Base-by-base conservation (phyloP, 1,139 yeast species). In the Candida sp. region DNA sequence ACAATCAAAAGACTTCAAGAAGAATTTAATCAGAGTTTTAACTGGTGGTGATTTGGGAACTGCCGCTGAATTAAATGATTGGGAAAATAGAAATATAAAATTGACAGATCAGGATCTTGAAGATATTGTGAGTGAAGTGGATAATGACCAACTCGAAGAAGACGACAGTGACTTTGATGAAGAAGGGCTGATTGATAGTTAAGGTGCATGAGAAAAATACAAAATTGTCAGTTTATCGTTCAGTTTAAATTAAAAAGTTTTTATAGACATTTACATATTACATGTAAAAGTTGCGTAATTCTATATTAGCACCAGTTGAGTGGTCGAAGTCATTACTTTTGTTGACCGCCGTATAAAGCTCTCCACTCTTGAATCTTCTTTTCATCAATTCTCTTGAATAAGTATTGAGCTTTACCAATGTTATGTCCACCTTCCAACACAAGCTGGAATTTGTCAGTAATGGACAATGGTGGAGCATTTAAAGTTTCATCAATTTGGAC, bases 331-430 rank as follows among this genome's bases (percentile, higher is more conserved):
- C 4, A 35, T 21, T 12, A 23, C 15, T 63, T 64, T 56, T 77
- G 83, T 54, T 75, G 71, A 35, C 93, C 97, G 45, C 98, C 96
- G 60, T 84, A 93, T 65, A 79, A 78, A 44, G 72, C 67, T 73
- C 95, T 86, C 96, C 98, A 90, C 60, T 82, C 86, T 9, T 82
- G 95, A 51, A 91, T 75, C 75, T 87, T 86, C 70, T 82, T 81
- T 57, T 88, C 96, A 54, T 93, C 98, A 55, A 95, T 93, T 72
- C 97, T 83, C 58, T 77, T 78, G 76, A 95, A 93, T 69, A 93
- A 76, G 66, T 93, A 90, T 67, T 87, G 88, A 22, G 98, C 95
- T 64, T 87, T 84, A 50, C 91, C 95, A 53, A 93, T 86, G 67
- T 87, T 82, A 65, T 95, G 99, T 36, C 95, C 97, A 33, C 81